Base-by-base conservation (phyloP, 441 rosid species). In the Corymbia citriodora region DNA sequence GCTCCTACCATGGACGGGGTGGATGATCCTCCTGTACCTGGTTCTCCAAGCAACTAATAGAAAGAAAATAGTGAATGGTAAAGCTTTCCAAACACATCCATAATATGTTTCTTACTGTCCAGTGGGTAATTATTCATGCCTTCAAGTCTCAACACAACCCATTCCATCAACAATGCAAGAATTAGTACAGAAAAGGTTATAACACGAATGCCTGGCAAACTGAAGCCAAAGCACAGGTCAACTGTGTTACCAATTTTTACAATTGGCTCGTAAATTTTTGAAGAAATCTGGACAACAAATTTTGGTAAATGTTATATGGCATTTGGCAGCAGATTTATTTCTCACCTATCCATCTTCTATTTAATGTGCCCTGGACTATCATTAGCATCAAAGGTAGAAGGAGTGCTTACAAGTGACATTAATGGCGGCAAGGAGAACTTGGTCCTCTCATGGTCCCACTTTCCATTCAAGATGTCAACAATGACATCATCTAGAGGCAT, bases 1-100 rank as follows among this genome's bases (percentile, higher is more conserved):
- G 99, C 96, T 92, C 99, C 99, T 54, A 98, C 99, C 99, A 98
- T 96, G 90, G 99, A 97, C 92, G 98, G 98, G 14, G 99, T 97
- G 65, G 99, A 97, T 87, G 99, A 97, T 91, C 99, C 99, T 88
- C 99, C 99, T 91, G 93, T 92, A 92, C 99, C 99, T 17, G 99
- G 99, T 92, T 98, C 99, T 89, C 99, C 99, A 29, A 98, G 94
- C 87, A 97, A 91, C 99, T 98, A 87, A 93, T 85, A 90, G 49
- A 91, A 91, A 90, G 59, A 55, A 40, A 53, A 65, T 17, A 87
- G 49, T 33, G 40, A 72, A 87, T 27, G 74, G 29, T 31, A 53
- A 54, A 40, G 25, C 29, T 65, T 23, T 23, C n/a, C 54, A 36
- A 52, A 59, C 65, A 25, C 25, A 59, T 59, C 65, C 65, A 59